Base-by-base conservation (phyloP, 192 early-diverging fungal genomes). In the Chytriomyces hyalinus region DNA sequence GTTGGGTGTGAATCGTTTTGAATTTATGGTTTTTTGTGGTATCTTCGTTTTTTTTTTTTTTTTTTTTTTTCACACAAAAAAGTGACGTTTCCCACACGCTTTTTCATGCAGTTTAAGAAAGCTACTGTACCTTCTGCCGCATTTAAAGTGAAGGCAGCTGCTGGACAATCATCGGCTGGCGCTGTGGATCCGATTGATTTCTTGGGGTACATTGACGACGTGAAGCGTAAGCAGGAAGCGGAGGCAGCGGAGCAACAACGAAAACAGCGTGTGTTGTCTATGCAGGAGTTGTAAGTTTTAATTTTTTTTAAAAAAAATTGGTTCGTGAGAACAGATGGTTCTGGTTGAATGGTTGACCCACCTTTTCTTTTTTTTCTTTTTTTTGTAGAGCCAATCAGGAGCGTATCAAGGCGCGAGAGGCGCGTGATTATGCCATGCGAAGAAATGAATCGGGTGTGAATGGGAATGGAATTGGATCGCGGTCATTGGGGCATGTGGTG, bases 171-270 rank as follows among this genome's bases (percentile, higher is more conserved):
- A 13, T n/a, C 26, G 2, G 13, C 48, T 70, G n/a, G n/a, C 61
- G 36, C n/a, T 36, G 20, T 17, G 43, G 49, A 46, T 10, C 10
- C 20, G 11, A 10, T 73, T 45, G 72, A 73, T 26, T 26, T 73
- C 6, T 44, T 73, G 17, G 72, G 61, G 15, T 73, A 43, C 43
- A 24, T 62, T 45, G 61, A 73, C 7, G 72, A 50, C 20, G 7
- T 63, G 17, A 20, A 61, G 2, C 7, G 26, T 46, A 61, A 62
- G n/a, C 8, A 8, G 43, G 45, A 46, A 24, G 22, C 50, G 0
- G 57, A 61, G 72, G 59, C 15, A 63, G 60, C 36, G 50, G 10
- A 51, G 36, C 49, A 48, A 0, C 15, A 57, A 3, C 53, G 53
- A 20, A 13, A 20, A 1, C 15, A 57, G 20, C 53, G 53, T 36